Conservation (phyloP, 495 filamentous ascomycete genomes). For the Penicillium silybi region DNA sequence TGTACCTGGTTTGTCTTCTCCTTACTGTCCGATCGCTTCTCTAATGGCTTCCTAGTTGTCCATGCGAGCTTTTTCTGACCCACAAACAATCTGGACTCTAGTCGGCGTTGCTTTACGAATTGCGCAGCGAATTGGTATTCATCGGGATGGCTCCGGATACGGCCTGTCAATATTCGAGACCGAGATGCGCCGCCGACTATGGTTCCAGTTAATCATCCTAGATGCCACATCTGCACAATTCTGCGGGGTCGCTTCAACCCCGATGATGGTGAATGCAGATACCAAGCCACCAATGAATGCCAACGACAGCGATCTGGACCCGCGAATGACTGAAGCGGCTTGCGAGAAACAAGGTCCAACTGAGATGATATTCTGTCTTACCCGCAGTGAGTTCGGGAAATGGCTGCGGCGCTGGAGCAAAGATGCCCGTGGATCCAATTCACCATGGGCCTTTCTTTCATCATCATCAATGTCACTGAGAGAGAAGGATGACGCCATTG, state of each 20-base stretch:
- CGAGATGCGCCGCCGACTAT: constrained; percentile 44
- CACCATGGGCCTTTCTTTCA: constrained; percentile 29
- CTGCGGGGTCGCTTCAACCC: constrained; percentile 25
- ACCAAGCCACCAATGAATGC: constrained; percentile 46
- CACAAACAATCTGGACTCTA: constrained; percentile 42
- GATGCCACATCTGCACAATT: constrained; percentile 33
- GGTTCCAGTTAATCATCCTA: constrained; percentile 36
- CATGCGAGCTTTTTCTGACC: constrained; percentile 30
- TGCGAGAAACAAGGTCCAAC: constrained; percentile 54
- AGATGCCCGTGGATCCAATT: constrained; percentile 19
- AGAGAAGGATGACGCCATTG: constrained; percentile 44
- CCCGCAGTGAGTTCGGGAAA: constrained; percentile 43
- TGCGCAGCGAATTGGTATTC: constrained; percentile 42
- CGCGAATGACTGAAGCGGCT: constrained; percentile 51
- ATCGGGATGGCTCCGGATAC: constrained; percentile 36
- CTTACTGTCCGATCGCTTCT: not conserved
- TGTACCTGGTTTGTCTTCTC: constrained; percentile 35
- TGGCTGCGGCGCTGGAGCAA: constrained; percentile 35
- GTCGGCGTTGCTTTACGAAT: constrained; percentile 40
- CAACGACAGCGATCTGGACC: constrained; percentile 56
- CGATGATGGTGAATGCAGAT: constrained; percentile 18
- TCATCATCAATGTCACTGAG: constrained; percentile 33
- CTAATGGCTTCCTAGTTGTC: constrained; percentile 22
- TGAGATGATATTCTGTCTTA: constrained; percentile 65
- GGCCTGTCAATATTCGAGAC: constrained; percentile 38